A percentile compares a stretch with the other conserved stretches of the same genome.
These are phyloP conservation scores for Verbascum thapsus DNA, from an alignment of 257 asterid species.

Conservation along the genomic window DNA sequence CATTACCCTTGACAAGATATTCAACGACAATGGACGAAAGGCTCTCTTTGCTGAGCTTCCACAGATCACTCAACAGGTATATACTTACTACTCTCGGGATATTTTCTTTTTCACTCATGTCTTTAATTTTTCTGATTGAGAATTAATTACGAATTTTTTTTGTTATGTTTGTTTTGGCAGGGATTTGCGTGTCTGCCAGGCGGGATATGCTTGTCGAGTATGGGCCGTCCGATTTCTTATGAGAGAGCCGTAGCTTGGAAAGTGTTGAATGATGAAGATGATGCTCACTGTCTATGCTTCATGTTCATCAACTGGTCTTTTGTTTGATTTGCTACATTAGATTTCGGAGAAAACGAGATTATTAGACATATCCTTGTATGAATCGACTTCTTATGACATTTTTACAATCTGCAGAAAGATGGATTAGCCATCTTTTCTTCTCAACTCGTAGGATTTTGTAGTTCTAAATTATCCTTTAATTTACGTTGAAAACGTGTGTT, in stretches of 20 bases:
- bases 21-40: slow-evolving; percentile 77
- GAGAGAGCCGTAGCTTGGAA: slow-evolving; percentile 97
- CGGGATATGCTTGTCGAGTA: slow-evolving; percentile 89
- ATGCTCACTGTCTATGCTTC: slow-evolving; percentile 85
- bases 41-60: slow-evolving; percentile 81
- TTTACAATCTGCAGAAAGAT: slow-evolving; percentile 12
- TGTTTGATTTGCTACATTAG: slow-evolving; percentile 38
- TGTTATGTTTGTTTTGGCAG: slow-evolving; percentile 37
- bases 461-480: slow-evolving; percentile 26
- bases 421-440: slow-evolving; percentile 20
- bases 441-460: slow-evolving; percentile 29
- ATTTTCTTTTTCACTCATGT: too few species aligned
- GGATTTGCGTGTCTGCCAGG: slow-evolving; percentile 91
- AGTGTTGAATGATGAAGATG: slow-evolving; percentile 84
- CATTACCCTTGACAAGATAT: slow-evolving; percentile 79
- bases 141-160: too few species aligned
- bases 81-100: not conserved
- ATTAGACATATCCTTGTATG: slow-evolving; percentile 17
- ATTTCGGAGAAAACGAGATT: not conserved
- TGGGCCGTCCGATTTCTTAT: slow-evolving; percentile 88
- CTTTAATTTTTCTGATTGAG: not conserved
- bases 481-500: slow-evolving; percentile 9
- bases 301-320: slow-evolving; percentile 89
- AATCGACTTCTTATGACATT: not conserved
- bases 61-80: slow-evolving; percentile 86